Evolutionary conservation across 768 basidiomycete species (phyloP).

Genomic region (Pisolithus albus): DNA sequence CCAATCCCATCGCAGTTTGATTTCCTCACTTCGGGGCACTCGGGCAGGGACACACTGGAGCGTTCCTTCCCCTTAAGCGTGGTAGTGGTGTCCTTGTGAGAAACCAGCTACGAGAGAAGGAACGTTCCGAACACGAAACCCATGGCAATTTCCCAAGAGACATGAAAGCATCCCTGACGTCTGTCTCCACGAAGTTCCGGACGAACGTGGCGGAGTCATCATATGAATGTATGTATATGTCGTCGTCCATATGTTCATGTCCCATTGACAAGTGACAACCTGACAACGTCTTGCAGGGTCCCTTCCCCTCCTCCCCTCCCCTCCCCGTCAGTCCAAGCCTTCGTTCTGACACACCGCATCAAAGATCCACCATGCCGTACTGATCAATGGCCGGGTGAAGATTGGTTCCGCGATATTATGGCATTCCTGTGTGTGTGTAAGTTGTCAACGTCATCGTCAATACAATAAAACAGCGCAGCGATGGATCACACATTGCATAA

Average conservation of each 20-base stretch:
- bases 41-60: neutral
- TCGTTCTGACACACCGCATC: neutral
- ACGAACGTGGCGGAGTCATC: neutral
- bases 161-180: neutral
- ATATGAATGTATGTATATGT: neutral
- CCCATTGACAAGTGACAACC: neutral
- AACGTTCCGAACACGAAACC: neutral
- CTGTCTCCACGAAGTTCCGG: neutral
- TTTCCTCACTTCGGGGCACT: too few species aligned
- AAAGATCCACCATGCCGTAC: neutral
- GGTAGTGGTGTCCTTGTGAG: neutral
- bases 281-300: neutral
- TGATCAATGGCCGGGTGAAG: neutral
- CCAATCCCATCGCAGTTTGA: too few species aligned
- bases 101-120: neutral
- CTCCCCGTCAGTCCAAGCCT: neutral
- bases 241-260: neutral
- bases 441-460: conserved; percentile 1
- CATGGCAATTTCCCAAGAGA: neutral
- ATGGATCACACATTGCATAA: neutral
- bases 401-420: conserved; percentile 2
- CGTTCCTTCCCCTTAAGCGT: conserved; percentile 14
- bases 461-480: neutral
- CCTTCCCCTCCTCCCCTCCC: too few species aligned
- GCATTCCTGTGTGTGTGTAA: neutral